Conservation (phyloP, 768 basidiomycete species). For the Mycena belliarum region DNA sequence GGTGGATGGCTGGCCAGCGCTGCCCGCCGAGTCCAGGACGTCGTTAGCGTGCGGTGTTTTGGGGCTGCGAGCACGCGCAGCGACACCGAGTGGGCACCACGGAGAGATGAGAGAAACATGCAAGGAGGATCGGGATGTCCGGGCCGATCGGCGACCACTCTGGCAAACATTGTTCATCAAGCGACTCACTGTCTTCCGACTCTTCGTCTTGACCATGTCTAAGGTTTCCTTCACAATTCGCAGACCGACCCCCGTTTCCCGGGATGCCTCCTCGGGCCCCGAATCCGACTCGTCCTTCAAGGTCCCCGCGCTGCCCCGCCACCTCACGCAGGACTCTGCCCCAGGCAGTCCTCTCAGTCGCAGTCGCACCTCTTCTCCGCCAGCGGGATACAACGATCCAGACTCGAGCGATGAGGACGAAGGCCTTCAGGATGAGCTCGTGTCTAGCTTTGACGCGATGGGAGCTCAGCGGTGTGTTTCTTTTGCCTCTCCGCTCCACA, state of each 20-base stretch:
- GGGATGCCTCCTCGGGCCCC: conserved; percentile 60
- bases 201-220: conserved; percentile 26
- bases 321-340: conserved; percentile 44
- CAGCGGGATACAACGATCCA: conserved; percentile 34
- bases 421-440: conserved; percentile 59
- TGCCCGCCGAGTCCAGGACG: conserved; percentile 28
- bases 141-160: background rate
- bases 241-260: conserved; percentile 70
- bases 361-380: conserved; percentile 54
- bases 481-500: conserved; percentile 28
- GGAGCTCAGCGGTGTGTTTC: conserved; percentile 84
- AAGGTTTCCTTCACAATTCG: conserved; percentile 86
- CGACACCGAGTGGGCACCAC: background rate
- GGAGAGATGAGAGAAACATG: conserved; percentile 12
- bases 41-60: conserved; percentile 21
- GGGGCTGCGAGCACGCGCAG: background rate
- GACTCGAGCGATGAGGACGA: conserved; percentile 62
- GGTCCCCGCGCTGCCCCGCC: conserved; percentile 61
- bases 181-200: background rate
- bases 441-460: conserved; percentile 70
- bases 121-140: background rate
- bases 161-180: conserved; percentile 1
- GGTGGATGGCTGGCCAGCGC: conserved; percentile 45
- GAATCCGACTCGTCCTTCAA: conserved; percentile 65
- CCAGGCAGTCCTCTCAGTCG: conserved; percentile 59